Percentiles rank a stretch among this genome's conserved stretches.
phyloP scores from a whole-genome alignment of 1,284 basidiomycete species.

The Irpex sp. region DNA sequence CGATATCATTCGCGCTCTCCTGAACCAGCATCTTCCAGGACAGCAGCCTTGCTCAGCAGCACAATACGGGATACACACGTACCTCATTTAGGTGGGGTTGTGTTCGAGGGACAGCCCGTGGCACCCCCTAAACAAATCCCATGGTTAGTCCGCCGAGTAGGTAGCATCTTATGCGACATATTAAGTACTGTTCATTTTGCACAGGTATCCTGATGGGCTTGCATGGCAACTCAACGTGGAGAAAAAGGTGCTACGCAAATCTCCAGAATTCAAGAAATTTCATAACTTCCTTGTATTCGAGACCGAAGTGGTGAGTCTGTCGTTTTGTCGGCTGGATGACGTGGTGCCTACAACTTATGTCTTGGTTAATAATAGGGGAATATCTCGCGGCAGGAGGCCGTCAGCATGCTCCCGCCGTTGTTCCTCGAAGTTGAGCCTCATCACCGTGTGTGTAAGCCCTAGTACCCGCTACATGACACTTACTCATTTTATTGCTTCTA shows the following conservation, averaged over 20 bases:
- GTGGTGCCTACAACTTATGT: not conserved
- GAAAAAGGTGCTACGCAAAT: slow-evolving; percentile 87
- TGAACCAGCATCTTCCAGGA: slow-evolving; percentile 37
- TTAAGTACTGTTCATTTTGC: slow-evolving; percentile 1
- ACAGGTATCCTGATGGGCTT: slow-evolving; percentile 88
- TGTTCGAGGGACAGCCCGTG: slow-evolving; percentile 75
- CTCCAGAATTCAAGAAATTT: slow-evolving; percentile 93
- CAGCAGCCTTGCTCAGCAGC: slow-evolving; percentile 69
- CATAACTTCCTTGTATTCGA: slow-evolving; percentile 97
- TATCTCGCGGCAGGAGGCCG: slow-evolving; percentile 94
- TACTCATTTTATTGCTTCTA: not conserved
- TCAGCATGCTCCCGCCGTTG: slow-evolving; percentile 97
- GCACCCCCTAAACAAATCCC: slow-evolving; percentile 82
- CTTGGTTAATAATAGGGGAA: slow-evolving; percentile 64
- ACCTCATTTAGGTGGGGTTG: slow-evolving; percentile 71
- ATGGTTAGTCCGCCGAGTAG: slow-evolving; percentile 54
- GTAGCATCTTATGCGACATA: slow-evolving; percentile 1
- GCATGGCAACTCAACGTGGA: slow-evolving; percentile 96
- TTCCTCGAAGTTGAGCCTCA: slow-evolving; percentile 94
- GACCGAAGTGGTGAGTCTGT: slow-evolving; percentile 77
- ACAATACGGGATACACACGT: slow-evolving; percentile 77
- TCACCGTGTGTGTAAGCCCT: slow-evolving; percentile 59
- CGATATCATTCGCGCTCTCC: slow-evolving; percentile 1
- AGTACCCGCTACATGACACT: not conserved
- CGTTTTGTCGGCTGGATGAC: not conserved